These are phyloP conservation scores for Ogataea naganishii DNA, from an alignment of 805 yeast genomes.

Conservation along the genomic window DNA sequence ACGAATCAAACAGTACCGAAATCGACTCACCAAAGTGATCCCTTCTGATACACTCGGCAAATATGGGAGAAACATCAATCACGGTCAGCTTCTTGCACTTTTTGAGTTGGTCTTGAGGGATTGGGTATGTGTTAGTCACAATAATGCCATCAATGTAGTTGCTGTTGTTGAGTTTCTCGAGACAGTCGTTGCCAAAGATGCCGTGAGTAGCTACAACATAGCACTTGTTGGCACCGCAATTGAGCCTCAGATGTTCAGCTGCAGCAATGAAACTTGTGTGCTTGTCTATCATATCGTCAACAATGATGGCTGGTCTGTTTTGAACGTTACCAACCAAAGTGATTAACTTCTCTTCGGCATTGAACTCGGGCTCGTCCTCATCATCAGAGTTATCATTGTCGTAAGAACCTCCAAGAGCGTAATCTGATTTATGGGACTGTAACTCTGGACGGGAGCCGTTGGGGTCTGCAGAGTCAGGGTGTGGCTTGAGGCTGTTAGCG, in stretches of 20 bases:
- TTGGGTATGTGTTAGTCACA: constrained; percentile 95
- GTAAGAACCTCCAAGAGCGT: constrained; percentile 73
- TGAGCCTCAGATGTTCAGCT: constrained; percentile 91
- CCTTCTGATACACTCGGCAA: constrained; percentile 97
- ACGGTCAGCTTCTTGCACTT: constrained; percentile 65
- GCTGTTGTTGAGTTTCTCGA: constrained; percentile 69
- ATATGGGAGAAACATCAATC: constrained; percentile 89
- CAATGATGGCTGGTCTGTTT: constrained; percentile 82
- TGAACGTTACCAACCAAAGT: constrained; percentile 95
- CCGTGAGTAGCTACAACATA: constrained; percentile 95
- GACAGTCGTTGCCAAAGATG: constrained; percentile 78
- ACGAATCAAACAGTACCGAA: constrained; percentile 83
- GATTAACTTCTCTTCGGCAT: constrained; percentile 73
- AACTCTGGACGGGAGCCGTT: constrained; percentile 3
- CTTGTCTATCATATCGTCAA: constrained; percentile 96
- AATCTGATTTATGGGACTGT: constrained; percentile 14
- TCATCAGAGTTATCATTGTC: constrained; percentile 85
- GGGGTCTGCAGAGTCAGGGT: no score
- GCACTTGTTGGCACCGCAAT: constrained; percentile 92
- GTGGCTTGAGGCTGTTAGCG: no score
- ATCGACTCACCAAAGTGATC: constrained; percentile 98
- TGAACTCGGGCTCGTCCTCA: constrained; percentile 63
- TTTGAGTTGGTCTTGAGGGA: constrained; percentile 49
- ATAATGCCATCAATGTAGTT: constrained; percentile 85
- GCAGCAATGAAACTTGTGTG: constrained; percentile 93